These are phyloP conservation scores for Mucor ambiguus DNA, from an alignment of 371 early-diverging fungal species.

Conservation along the genomic window DNA sequence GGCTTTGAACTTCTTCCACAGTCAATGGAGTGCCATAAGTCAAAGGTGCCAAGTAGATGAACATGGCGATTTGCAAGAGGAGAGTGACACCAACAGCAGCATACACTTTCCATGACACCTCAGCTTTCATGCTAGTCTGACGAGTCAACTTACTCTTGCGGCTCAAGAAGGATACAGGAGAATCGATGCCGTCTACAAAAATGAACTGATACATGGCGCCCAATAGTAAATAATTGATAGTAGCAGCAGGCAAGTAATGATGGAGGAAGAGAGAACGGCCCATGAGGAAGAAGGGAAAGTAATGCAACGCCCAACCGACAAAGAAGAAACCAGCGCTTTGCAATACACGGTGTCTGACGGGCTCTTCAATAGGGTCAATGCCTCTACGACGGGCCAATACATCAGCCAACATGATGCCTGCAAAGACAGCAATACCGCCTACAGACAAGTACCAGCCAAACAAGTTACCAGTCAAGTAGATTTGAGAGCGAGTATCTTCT, in stretches of 20 bases:
- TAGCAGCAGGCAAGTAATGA: slow-evolving; percentile 94
- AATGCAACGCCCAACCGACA: slow-evolving; percentile 89
- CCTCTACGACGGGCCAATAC: slow-evolving; percentile 72
- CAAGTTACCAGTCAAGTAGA: slow-evolving; percentile 98
- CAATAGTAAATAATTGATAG: slow-evolving; percentile 77
- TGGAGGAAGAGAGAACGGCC: slow-evolving; percentile 96
- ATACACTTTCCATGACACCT: slow-evolving; percentile 28
- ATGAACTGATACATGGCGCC: slow-evolving; percentile 71
- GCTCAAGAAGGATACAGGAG: slow-evolving; percentile 52
- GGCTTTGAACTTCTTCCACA: slow-evolving; percentile 58
- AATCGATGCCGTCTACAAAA: slow-evolving; percentile 62
- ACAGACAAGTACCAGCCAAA: slow-evolving; percentile 88
- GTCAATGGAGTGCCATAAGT: slow-evolving; percentile 70
- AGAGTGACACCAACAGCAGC: slow-evolving; percentile 48
- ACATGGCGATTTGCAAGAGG: slow-evolving; percentile 47
- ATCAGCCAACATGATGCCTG: slow-evolving; percentile 60
- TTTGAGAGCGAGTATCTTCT: slow-evolving; percentile 69
- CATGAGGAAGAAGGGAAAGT: slow-evolving; percentile 95
- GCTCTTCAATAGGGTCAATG: slow-evolving; percentile 64
- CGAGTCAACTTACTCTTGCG: slow-evolving; percentile 31
- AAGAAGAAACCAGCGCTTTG: slow-evolving; percentile 82
- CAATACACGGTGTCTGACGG: slow-evolving; percentile 62
- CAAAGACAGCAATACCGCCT: slow-evolving; percentile 60
- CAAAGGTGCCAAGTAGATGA: slow-evolving; percentile 65
- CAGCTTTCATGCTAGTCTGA: slow-evolving; percentile 33